phyloP scores from a whole-genome alignment of 2,329 filamentous ascomycete species.

The Raffaelea arxii region DNA sequence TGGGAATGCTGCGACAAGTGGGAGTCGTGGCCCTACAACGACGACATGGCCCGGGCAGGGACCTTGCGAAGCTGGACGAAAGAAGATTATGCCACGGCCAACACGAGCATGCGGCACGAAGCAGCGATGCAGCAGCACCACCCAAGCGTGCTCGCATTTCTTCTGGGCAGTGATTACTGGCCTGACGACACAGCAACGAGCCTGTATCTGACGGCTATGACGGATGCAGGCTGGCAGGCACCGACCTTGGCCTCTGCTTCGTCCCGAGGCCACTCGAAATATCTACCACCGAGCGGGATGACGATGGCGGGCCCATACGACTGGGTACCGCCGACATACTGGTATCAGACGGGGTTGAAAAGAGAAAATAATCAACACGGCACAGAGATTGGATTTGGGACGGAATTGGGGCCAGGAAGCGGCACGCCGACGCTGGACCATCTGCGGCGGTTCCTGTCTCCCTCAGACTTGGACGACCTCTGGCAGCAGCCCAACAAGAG shows the following conservation, averaged over 20 bases:
- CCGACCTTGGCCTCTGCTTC: conserved; percentile 49
- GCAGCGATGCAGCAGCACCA: conserved; percentile 49
- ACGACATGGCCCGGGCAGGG: conserved; percentile 29
- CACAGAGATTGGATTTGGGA: conserved; percentile 53
- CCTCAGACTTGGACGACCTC: conserved; percentile 40
- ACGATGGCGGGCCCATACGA: conserved; percentile 60
- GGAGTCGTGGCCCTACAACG: conserved; percentile 54
- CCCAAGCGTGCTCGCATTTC: conserved; percentile 46
- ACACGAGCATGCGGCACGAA: conserved; percentile 48
- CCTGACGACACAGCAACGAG: conserved; percentile 45
- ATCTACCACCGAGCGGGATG: conserved; percentile 47
- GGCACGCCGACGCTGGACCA: conserved; percentile 50
- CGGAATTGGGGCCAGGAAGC: conserved; percentile 51
- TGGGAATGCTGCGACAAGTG: conserved; percentile 63
- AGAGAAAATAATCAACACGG: conserved; percentile 30
- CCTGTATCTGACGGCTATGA: conserved; percentile 42
- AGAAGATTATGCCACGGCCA: conserved; percentile 44
- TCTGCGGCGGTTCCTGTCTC: conserved; percentile 42
- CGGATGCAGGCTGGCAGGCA: conserved; percentile 41
- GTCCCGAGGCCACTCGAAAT: conserved; percentile 40
- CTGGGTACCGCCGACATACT: conserved; percentile 57
- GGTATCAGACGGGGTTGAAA: conserved; percentile 37
- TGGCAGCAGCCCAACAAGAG: conserved; percentile 44
- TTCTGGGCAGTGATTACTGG: conserved; percentile 56
- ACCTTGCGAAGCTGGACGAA: conserved; percentile 34